Evolutionary conservation across 148 eudicot species (phyloP).

Genomic region (Diospyros lotus): DNA sequence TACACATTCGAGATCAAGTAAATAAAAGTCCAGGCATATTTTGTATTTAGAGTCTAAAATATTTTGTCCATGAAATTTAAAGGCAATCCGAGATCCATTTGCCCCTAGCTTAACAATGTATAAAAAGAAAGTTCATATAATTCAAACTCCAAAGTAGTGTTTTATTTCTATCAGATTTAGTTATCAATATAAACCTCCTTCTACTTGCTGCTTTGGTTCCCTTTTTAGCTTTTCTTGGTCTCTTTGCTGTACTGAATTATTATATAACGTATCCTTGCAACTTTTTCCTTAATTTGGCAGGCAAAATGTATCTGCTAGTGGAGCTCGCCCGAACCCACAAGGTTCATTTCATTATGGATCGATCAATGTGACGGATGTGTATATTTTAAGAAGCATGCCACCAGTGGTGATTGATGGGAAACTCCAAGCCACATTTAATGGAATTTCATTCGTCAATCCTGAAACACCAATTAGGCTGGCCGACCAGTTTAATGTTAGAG

Average conservation of each 20-base stretch:
- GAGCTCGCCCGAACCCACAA: constrained; percentile 97
- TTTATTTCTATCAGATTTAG: background rate
- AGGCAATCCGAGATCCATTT: background rate
- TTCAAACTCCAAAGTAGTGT: background rate
- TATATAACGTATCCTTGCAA: background rate
- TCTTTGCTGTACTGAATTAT: background rate
- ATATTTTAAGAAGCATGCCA: constrained; percentile 59
- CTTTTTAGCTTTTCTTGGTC: background rate
- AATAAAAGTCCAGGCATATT: no score
- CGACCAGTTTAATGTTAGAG: constrained; percentile 57
- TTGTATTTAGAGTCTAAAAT: no score
- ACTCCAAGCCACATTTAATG: constrained; percentile 70
- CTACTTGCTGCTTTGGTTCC: background rate
- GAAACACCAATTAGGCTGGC: constrained; percentile 80
- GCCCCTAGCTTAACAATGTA: background rate
- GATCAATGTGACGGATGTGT: constrained; percentile 65
- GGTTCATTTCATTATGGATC: constrained; percentile 90
- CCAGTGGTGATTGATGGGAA: constrained; percentile 60
- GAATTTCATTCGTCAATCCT: constrained; percentile 83
- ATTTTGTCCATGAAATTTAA: background rate
- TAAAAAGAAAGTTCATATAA: background rate
- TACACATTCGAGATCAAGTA: no score
- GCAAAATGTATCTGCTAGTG: constrained; percentile 86
- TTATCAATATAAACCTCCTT: background rate
- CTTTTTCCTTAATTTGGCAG: constrained; percentile 27